Conservation (phyloP, 2,329 filamentous ascomycete genomes). For the Paraphaeosphaeria sporulosa region DNA sequence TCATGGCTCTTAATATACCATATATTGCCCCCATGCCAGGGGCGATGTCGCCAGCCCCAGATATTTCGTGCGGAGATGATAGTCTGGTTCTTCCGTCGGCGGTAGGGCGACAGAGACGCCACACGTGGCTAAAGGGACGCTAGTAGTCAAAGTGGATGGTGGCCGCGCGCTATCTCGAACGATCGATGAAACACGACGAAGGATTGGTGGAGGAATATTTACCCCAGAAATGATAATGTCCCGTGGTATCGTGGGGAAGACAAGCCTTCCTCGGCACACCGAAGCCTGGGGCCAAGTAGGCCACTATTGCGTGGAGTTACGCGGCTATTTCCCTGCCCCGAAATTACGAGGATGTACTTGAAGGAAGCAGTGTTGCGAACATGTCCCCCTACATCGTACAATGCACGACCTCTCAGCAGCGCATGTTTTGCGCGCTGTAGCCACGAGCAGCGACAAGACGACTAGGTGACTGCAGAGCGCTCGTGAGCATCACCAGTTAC, state of each 20-base stretch:
- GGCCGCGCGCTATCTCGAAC: constrained; percentile 13
- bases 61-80: constrained; percentile 26
- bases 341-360: not conserved
- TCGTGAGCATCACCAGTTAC: not conserved
- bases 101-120: constrained; percentile 20
- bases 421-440: constrained; percentile 6
- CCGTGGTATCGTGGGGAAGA: constrained; percentile 6
- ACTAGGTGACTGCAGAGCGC: not conserved
- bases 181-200: constrained; percentile 16
- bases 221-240: constrained; percentile 6
- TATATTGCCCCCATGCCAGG: constrained; percentile 19
- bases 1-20: constrained; percentile 26
- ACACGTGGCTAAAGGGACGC: constrained; percentile 28
- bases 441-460: not conserved
- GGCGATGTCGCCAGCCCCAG: constrained; percentile 13
- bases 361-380: not conserved
- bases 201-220: constrained; percentile 36
- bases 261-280: not conserved
- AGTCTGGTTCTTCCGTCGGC: constrained; percentile 23
- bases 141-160: constrained; percentile 26
- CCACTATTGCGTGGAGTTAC: not conserved
- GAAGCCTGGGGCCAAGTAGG: not conserved
- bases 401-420: not conserved
- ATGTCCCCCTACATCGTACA: not conserved
- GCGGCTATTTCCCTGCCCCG: not conserved